Percentiles rank a stretch among this genome's conserved stretches.
phyloP scores from a whole-genome alignment of 139 green algal species.

The Micractinium sp. region DNA sequence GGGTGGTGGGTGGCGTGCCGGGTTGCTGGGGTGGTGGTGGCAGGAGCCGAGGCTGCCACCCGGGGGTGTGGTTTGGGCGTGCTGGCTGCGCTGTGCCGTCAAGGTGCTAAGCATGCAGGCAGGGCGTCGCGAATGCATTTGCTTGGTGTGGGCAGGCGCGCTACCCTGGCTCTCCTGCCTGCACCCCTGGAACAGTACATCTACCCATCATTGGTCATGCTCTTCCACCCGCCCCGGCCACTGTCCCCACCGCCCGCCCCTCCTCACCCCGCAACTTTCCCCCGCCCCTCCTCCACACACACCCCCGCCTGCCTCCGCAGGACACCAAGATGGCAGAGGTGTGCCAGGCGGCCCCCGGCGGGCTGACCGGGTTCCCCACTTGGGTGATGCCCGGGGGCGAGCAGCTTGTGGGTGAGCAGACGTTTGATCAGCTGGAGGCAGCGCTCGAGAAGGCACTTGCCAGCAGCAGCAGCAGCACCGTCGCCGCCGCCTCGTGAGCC shows the following conservation, averaged over 20 bases:
- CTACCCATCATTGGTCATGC: not conserved
- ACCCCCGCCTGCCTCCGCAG: conserved; percentile 45
- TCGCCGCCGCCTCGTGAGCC: not conserved
- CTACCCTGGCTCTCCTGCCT: no score
- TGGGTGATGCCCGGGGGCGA: conserved; percentile 92
- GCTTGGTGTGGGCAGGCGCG: no score
- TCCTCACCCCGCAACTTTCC: not conserved
- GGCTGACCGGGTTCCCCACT: conserved; percentile 92
- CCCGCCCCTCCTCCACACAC: no score
- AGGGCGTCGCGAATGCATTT: no score
- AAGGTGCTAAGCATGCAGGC: no score
- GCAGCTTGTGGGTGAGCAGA: conserved; percentile 66
- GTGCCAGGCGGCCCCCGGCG: conserved; percentile 73
- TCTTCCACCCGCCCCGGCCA: not conserved
- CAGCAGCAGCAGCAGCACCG: not conserved
- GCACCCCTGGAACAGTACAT: no score
- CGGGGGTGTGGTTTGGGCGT: no score
- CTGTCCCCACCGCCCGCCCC: not conserved
- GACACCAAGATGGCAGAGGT: conserved; percentile 66
- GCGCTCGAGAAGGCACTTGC: conserved; percentile 23
- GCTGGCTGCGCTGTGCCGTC: no score
- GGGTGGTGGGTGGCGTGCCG: not conserved
- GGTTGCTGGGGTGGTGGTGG: not conserved
- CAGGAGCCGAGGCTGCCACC: not conserved
- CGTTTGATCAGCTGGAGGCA: conserved; percentile 52